These are phyloP conservation scores for Solanum pimpinellifolium DNA, from an alignment of 257 asterid genomes.

Conservation along the genomic window DNA sequence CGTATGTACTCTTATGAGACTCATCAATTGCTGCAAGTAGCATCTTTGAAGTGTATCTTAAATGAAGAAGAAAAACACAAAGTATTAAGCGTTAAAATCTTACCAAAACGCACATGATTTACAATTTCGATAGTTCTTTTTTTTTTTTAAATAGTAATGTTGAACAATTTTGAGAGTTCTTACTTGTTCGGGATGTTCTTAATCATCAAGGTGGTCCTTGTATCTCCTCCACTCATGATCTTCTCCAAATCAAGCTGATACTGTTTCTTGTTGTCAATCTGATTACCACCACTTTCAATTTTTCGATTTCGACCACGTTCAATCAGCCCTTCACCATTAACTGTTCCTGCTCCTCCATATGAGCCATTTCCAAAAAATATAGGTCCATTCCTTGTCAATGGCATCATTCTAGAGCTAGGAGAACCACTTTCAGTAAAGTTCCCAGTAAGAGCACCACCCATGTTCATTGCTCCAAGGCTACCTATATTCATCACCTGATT, in stretches of 20 bases:
- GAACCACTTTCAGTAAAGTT: constrained; percentile 55
- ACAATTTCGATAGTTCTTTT: constrained; percentile 11
- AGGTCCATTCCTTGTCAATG: constrained; percentile 59
- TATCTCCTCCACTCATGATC: constrained; percentile 68
- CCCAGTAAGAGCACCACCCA: constrained; percentile 58
- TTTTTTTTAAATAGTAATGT: no score
- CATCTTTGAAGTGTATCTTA: constrained; percentile 95
- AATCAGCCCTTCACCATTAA: constrained; percentile 33
- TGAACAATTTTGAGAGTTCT: constrained; percentile 5
- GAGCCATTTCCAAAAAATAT: constrained; percentile 57
- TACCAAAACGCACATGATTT: neutral
- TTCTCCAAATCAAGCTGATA: constrained; percentile 93
- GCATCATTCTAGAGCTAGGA: constrained; percentile 62
- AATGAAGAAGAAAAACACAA: neutral
- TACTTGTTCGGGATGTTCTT: constrained; percentile 98
- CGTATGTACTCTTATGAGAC: constrained; percentile 83
- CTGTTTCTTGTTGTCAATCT: constrained; percentile 68
- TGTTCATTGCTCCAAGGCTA: constrained; percentile 41
- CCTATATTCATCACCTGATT: constrained; percentile 39
- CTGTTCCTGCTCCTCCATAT: constrained; percentile 46
- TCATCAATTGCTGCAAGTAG: constrained; percentile 89
- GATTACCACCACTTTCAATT: constrained; percentile 56
- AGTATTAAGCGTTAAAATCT: neutral
- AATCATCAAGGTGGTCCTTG: constrained; percentile 89
- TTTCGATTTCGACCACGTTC: constrained; percentile 76